Evolutionary conservation across 148 eudicot genomes (phyloP).

Genomic region (Simmondsia chinensis): DNA sequence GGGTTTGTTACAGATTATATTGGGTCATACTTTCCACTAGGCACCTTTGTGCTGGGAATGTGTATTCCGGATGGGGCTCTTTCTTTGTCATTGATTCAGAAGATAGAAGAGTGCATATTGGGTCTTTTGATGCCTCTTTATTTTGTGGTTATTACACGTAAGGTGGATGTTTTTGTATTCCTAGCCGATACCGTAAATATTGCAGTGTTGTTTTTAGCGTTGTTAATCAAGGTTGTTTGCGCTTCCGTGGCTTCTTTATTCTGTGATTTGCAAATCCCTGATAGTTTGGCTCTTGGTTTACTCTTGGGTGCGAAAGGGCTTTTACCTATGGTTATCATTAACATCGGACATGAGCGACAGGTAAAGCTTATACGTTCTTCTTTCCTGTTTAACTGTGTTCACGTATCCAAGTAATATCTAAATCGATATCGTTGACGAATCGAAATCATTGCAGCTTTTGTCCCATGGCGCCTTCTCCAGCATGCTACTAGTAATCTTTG

Average conservation of each 20-base stretch:
- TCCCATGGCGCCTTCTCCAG: constrained; percentile 13
- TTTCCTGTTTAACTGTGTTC: neutral
- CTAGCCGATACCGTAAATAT: neutral
- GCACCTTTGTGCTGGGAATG: constrained; percentile 48
- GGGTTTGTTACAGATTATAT: constrained; percentile 25
- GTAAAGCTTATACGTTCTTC: constrained; percentile 10
- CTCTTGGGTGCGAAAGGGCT: constrained; percentile 42
- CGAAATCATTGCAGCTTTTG: constrained; percentile 20
- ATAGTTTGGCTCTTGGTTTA: constrained; percentile 35
- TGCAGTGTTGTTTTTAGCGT: constrained; percentile 2
- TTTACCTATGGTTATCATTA: constrained; percentile 29
- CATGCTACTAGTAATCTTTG: constrained; percentile 20
- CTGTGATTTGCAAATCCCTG: constrained; percentile 8
- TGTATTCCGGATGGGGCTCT: constrained; percentile 37
- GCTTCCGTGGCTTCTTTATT: constrained; percentile 3
- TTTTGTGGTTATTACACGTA: constrained; percentile 25
- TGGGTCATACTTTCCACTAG: constrained; percentile 43
- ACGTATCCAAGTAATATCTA: neutral
- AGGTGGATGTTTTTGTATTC: constrained; percentile 5
- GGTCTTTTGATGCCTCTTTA: constrained; percentile 52
- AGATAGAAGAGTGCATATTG: constrained; percentile 48
- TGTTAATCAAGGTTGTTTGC: constrained; percentile 23
- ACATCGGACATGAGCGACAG: constrained; percentile 32
- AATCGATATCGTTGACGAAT: neutral
- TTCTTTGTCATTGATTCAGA: constrained; percentile 24